These are phyloP conservation scores for Penicillium aurantiogriseum DNA, from an alignment of 2,329 filamentous ascomycete genomes.

Conservation along the genomic window DNA sequence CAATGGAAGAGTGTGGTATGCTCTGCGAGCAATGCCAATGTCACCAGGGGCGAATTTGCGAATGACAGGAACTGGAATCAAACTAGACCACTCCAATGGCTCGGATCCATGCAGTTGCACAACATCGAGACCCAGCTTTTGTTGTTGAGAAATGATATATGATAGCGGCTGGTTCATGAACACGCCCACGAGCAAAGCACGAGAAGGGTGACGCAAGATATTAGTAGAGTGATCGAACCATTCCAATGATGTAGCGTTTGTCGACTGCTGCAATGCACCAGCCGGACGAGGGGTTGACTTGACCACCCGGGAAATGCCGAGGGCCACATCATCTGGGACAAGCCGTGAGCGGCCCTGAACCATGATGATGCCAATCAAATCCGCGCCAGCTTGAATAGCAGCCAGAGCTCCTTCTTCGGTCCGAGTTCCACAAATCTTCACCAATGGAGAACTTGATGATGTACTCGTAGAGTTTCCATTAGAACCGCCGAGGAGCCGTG, in stretches of 20 bases:
- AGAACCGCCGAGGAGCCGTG: conserved; percentile 68
- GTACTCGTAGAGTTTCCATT: conserved; percentile 21
- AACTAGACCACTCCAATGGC: conserved; percentile 82
- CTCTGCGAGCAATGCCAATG: conserved; percentile 67
- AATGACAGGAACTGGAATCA: conserved; percentile 91
- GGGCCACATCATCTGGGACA: conserved; percentile 73
- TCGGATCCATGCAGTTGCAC: conserved; percentile 93
- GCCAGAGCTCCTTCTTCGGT: conserved; percentile 74
- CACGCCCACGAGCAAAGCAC: conserved; percentile 83
- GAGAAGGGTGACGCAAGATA: conserved; percentile 51
- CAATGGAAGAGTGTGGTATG: conserved; percentile 79
- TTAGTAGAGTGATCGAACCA: conserved; percentile 65
- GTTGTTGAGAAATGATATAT: conserved; percentile 77
- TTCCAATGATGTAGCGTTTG: conserved; percentile 48
- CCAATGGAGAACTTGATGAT: conserved; percentile 54
- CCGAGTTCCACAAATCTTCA: conserved; percentile 94
- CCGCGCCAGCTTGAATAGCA: conserved; percentile 82
- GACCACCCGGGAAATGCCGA: conserved; percentile 76
- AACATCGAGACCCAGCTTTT: conserved; percentile 73
- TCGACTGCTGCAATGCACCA: conserved; percentile 17
- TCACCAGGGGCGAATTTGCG: conserved; percentile 77
- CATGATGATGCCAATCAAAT: conserved; percentile 89
- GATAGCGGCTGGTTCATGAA: conserved; percentile 87
- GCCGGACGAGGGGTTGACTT: conserved; percentile 50
- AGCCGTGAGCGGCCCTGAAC: conserved; percentile 78